Evolutionary conservation across 2,329 filamentous ascomycete genomes (phyloP).

Genomic region (Apiospora saccharicola): DNA sequence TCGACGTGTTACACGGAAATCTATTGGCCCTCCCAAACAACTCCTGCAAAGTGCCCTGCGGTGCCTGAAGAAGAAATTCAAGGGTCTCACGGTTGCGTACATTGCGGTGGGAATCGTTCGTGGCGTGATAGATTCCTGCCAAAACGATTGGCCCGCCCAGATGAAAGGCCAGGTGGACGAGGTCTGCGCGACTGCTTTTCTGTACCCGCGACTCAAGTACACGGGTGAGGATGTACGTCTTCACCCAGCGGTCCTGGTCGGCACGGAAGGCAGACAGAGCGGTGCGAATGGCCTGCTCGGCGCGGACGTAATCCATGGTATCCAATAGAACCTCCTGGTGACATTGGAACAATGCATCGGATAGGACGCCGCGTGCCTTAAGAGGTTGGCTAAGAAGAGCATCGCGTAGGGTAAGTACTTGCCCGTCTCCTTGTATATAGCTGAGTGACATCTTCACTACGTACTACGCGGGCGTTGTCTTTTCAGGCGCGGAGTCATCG

Average conservation of each 20-base stretch:
- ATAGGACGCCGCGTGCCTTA: background rate
- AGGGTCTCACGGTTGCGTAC: background rate
- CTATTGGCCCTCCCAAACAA: background rate
- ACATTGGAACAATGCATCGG: background rate
- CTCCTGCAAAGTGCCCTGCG: background rate
- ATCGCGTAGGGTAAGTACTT: background rate
- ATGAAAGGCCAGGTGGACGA: background rate
- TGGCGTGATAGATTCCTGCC: background rate
- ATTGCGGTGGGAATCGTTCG: background rate
- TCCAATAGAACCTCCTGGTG: background rate
- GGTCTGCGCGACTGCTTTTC: background rate
- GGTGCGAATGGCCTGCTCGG: background rate
- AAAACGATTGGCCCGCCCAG: background rate
- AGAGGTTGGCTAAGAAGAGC: background rate
- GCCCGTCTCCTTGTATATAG: background rate
- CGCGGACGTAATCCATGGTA: background rate
- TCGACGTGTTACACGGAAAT: background rate
- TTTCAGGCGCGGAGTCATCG: background rate
- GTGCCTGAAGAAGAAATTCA: background rate
- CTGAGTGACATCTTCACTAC: constrained; percentile 7
- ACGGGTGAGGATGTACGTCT: background rate
- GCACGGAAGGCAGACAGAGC: background rate
- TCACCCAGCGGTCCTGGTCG: constrained; percentile 2
- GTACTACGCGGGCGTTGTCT: background rate
- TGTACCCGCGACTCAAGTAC: background rate